These are phyloP conservation scores for Gossypium longicalyx DNA, from an alignment of 345 rosid species.

Conservation along the genomic window DNA sequence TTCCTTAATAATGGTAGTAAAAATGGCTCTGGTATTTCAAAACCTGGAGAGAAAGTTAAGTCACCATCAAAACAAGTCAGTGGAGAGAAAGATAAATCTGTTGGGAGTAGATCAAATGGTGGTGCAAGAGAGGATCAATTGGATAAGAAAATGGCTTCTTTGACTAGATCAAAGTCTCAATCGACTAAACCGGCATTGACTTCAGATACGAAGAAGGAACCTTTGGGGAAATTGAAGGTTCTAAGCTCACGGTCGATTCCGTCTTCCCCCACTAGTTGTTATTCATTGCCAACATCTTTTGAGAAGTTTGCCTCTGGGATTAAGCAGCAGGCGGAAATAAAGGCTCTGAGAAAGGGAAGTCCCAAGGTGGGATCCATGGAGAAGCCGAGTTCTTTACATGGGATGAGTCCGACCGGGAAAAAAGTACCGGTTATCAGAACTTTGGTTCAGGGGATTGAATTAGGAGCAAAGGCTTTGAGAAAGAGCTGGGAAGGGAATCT, in stretches of 20 bases:
- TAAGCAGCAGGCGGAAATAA: constrained; percentile 63
- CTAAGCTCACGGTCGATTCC: constrained; percentile 73
- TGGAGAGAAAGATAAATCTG: constrained; percentile 48
- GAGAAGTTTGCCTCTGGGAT: constrained; percentile 80
- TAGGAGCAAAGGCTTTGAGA: constrained; percentile 88
- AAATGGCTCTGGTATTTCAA: constrained; percentile 30
- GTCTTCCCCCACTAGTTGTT: constrained; percentile 84
- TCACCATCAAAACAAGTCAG: constrained; percentile 26
- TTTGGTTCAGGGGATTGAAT: constrained; percentile 67
- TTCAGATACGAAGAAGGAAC: constrained; percentile 61
- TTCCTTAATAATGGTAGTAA: constrained; percentile 45
- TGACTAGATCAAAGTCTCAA: constrained; percentile 56
- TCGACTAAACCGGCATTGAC: constrained; percentile 34
- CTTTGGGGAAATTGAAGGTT: constrained; percentile 48
- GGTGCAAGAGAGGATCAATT: constrained; percentile 47
- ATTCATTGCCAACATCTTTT: constrained; percentile 77
- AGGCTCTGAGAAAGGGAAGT: constrained; percentile 52
- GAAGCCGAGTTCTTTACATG: constrained; percentile 45
- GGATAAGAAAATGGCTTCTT: constrained; percentile 31
- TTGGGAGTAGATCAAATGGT: constrained; percentile 42
- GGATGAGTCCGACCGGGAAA: constrained; percentile 43
- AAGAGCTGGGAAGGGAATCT: constrained; percentile 97
- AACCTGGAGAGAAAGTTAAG: constrained; percentile 47
- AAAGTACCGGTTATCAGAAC: constrained; percentile 56
- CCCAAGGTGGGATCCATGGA: constrained; percentile 44